Conservation (phyloP, 78 protist species). For the Dictyostelium citrinum region DNA sequence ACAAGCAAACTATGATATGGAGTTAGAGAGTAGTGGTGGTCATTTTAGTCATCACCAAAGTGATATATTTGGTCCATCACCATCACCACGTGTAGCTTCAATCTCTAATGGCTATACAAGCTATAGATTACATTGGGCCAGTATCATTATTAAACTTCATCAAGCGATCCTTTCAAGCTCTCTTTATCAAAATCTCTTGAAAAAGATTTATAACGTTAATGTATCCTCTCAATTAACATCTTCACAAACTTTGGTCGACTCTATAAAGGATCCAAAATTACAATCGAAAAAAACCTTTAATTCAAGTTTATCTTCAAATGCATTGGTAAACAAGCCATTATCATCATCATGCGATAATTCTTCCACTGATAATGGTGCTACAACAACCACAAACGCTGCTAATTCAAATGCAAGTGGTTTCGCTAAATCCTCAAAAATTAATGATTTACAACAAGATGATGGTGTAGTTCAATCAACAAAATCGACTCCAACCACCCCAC, state of each 20-base stretch:
- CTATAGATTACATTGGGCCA: not conserved
- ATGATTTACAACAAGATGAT: not conserved
- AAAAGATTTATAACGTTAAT: constrained; percentile 1
- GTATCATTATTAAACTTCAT: constrained; percentile 12
- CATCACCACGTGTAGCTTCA: not conserved
- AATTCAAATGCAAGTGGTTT: not conserved
- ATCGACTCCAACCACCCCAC: constrained; percentile 11
- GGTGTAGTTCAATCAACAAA: not conserved
- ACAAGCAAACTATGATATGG: not conserved
- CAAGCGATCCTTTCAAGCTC: not conserved
- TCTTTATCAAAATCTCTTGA: constrained; percentile 9
- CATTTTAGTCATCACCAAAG: not conserved
- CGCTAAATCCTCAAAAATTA: not conserved
- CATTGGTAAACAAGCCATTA: not conserved
- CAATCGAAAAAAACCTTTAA: not conserved
- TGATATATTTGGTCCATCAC: not conserved
- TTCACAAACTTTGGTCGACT: not conserved
- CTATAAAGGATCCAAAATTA: not conserved
- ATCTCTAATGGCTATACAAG: not conserved
- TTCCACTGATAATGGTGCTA: not conserved
- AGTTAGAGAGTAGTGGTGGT: not conserved
- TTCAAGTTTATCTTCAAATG: not conserved
- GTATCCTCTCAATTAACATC: not conserved
- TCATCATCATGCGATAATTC: not conserved
- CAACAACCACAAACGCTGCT: not conserved